Percentiles rank a stretch among this genome's conserved stretches.
These are phyloP conservation scores for Monosiga brevicollis DNA, from an alignment of 78 protist species.

Conservation along the genomic window DNA sequence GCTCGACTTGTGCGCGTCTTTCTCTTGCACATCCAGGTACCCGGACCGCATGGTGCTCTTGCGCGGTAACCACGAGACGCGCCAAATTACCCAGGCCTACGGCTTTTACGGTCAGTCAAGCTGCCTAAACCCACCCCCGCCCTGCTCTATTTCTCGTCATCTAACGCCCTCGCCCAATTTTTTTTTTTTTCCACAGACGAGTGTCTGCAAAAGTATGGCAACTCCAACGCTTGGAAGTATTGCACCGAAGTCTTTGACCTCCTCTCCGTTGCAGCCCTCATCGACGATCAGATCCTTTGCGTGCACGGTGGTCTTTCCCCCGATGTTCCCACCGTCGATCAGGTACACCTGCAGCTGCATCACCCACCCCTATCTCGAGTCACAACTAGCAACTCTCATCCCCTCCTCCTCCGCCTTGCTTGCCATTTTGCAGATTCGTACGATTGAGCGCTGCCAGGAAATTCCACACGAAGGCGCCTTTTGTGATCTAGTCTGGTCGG, in stretches of 20 bases:
- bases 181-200: slow-evolving; percentile 5
- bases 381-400: no score
- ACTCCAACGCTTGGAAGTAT: slow-evolving; percentile 81
- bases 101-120: no score
- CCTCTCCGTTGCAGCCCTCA: slow-evolving; percentile 78
- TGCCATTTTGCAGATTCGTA: no score
- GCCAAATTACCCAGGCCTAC: slow-evolving; percentile 94
- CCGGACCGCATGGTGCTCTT: slow-evolving; percentile 83
- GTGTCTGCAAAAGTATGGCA: slow-evolving; percentile 91
- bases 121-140: no score
- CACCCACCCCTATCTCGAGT: no score
- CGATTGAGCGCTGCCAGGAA: slow-evolving; percentile 44
- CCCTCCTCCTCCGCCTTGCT: no score
- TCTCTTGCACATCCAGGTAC: slow-evolving; percentile 51
- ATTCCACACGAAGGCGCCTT: slow-evolving; percentile 91
- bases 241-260: slow-evolving; percentile 85
- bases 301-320: slow-evolving; percentile 96
- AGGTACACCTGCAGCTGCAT: no score
- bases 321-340: slow-evolving; percentile 53
- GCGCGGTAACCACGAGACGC: slow-evolving; percentile 93
- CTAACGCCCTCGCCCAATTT: no score
- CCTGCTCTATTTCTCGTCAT: no score
- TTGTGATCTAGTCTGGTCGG: slow-evolving; percentile 97
- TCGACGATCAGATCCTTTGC: slow-evolving; percentile 82
- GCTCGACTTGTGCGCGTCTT: no score